phyloP scores from a whole-genome alignment of 2,329 filamentous ascomycete species.

The Sclerotiophoma versabilis region DNA sequence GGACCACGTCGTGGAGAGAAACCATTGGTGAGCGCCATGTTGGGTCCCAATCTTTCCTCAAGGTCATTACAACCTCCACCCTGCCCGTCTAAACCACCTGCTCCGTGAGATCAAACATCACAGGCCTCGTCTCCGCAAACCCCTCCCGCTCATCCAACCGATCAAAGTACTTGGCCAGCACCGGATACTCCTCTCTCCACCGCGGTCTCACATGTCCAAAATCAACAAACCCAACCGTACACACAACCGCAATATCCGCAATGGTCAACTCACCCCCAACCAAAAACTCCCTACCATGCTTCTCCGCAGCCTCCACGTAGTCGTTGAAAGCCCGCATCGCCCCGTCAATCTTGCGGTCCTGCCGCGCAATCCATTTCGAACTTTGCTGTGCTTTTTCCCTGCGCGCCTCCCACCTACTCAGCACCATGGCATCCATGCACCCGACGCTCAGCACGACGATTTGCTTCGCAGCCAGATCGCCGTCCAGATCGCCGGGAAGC shows the following conservation, averaged over 20 bases:
- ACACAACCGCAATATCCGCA: conserved; percentile 27
- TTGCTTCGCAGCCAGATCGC: conserved; percentile 18
- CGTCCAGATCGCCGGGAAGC: conserved; percentile 17
- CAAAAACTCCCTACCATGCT: conserved; percentile 18
- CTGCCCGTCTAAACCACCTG: conserved; percentile 14
- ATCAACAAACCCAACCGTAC: conserved; percentile 19
- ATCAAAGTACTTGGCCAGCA: conserved; percentile 21
- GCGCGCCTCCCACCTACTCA: conserved; percentile 20
- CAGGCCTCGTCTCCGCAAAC: conserved; percentile 27
- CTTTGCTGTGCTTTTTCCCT: conserved; percentile 13
- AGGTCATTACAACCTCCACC: not conserved
- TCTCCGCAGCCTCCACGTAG: conserved; percentile 7
- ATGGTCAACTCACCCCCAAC: conserved; percentile 21
- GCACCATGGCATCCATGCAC: conserved; percentile 26
- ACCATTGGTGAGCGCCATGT: not conserved
- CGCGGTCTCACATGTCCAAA: conserved; percentile 12
- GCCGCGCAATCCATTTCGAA: conserved; percentile 20
- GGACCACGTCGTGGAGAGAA: not conserved
- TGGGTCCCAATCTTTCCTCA: not conserved
- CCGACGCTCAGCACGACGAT: conserved; percentile 24
- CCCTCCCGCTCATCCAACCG: conserved; percentile 18
- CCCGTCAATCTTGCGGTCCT: conserved; percentile 23
- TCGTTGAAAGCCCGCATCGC: conserved; percentile 22
- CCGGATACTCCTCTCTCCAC: conserved; percentile 19
- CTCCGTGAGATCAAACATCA: conserved; percentile 27